Conservation (phyloP, 441 rosid species). For the Gossypium schwendimanii region DNA sequence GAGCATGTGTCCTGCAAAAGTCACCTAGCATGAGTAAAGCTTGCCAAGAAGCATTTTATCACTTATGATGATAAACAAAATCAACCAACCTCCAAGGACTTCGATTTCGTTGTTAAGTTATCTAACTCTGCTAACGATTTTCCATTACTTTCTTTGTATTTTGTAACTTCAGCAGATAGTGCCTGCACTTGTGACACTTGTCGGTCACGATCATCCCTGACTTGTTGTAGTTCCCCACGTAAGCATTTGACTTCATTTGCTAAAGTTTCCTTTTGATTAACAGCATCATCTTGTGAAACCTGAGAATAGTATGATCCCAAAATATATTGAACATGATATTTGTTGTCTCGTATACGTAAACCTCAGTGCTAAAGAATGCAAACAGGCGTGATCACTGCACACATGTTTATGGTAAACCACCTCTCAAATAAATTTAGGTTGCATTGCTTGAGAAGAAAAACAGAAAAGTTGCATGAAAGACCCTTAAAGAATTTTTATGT, state of each 20-base stretch:
- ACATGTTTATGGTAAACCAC: neutral
- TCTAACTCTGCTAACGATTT: constrained; percentile 68
- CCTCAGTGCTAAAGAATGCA: neutral
- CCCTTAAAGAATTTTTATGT: neutral
- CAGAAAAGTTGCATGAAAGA: neutral
- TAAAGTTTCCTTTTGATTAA: constrained; percentile 57
- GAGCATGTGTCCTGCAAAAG: constrained; percentile 68
- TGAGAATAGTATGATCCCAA: constrained; percentile 10
- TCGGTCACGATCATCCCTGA: constrained; percentile 84
- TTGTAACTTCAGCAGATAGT: constrained; percentile 50
- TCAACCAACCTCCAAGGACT: constrained; percentile 70
- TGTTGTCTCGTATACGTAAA: neutral
- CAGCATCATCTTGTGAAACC: constrained; percentile 76
- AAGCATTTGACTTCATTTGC: constrained; percentile 61
- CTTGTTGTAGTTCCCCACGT: constrained; percentile 72
- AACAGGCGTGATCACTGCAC: neutral
- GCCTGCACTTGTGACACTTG: constrained; percentile 49
- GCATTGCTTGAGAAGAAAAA: neutral
- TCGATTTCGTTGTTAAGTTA: constrained; percentile 46
- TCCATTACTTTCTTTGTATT: constrained; percentile 65
- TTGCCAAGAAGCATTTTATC: neutral
- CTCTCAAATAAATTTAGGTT: neutral
- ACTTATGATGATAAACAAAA: neutral
- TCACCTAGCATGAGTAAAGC: constrained; percentile 8
- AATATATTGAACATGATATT: neutral